Evolutionary conservation across 257 asterid species (phyloP), one percentile per base, ranked within the genome.

Genomic region (Sherardia arvensis): DNA sequence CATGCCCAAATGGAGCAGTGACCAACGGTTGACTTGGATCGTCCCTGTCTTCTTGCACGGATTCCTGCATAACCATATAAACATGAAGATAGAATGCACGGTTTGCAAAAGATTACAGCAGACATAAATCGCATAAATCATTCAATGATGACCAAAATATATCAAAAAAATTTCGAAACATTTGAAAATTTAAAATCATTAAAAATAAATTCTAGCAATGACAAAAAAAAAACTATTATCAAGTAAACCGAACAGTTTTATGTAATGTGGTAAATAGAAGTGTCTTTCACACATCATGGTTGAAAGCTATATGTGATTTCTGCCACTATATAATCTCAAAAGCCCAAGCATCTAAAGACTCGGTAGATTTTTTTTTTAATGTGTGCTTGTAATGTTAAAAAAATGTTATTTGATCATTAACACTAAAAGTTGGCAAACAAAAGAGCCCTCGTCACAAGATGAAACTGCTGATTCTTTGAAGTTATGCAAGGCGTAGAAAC

Each of bases 1-100:
- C 99, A 72, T 93, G 99, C 64, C 99, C 99, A 78, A 93, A 93
- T 56, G 99, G 99, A 59, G 97, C 87, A 55, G 99, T 93, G 74
- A 93, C 97, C 73, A 93, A 72, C 7, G 99, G 95, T 72, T 80
- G 97, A 65, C 84, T 76, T 22, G 97, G 97, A 64, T 93, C 97
- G 67, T 93, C 99, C 83, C 99, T 87, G 64, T 93, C 99, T 69
- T 82, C 90, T 74, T 83, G 87, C 71, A 83, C 80, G 55, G 73
- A 62, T 62, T 82, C 84, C 87, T 79, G 69, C 43, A 59, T 40
- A 69, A 61, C 21, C 25, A 61, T 15, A 36, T 45, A 68, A 62
- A 20, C 3, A 54, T 8, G 1, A 36, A 8, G 43, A 26, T 4
- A 36, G 11, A 4, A 36, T 36, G 43, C 43, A 36, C 2, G 14